A percentile compares a stretch with the other conserved stretches of the same genome.
These are phyloP conservation scores for Tausonia pullulans DNA, from an alignment of 1,284 basidiomycete species.

Conservation along the genomic window DNA sequence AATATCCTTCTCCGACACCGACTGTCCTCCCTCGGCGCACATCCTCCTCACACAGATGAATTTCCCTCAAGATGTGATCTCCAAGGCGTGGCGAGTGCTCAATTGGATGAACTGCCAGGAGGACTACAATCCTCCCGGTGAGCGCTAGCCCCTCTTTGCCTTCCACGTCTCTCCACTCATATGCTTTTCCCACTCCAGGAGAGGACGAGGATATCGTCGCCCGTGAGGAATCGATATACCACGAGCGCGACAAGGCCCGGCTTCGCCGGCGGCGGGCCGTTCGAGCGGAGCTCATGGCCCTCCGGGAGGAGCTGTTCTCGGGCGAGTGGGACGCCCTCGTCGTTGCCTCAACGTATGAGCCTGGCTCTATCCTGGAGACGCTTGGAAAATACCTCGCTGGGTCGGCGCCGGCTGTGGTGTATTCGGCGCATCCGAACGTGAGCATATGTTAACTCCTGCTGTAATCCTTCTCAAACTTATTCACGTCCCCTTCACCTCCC, in stretches of 20 bases:
- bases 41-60: conserved; percentile 70
- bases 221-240: conserved; percentile 8
- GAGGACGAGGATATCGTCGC: conserved; percentile 24
- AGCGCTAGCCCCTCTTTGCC: background rate
- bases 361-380: conserved; percentile 65
- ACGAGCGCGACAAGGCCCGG: conserved; percentile 20
- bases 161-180: background rate
- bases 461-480: background rate
- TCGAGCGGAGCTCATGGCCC: conserved; percentile 47
- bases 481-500: background rate
- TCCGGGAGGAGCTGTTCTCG: conserved; percentile 67
- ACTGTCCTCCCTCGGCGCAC: conserved; percentile 86
- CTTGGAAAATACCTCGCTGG: conserved; percentile 68
- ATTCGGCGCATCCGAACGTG: conserved; percentile 71
- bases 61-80: conserved; percentile 52
- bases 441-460: conserved; percentile 17
- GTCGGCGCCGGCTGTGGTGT: conserved; percentile 73
- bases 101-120: conserved; percentile 88
- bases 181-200: conserved; percentile 24
- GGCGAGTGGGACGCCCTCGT: conserved; percentile 81
- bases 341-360: conserved; percentile 75
- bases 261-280: conserved; percentile 30
- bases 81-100: conserved; percentile 52
- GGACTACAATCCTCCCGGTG: conserved; percentile 47
- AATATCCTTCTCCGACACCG: conserved; percentile 76